phyloP scores from a whole-genome alignment of 2,329 filamentous ascomycete genomes.

The Pochonia chlamydosporia region DNA sequence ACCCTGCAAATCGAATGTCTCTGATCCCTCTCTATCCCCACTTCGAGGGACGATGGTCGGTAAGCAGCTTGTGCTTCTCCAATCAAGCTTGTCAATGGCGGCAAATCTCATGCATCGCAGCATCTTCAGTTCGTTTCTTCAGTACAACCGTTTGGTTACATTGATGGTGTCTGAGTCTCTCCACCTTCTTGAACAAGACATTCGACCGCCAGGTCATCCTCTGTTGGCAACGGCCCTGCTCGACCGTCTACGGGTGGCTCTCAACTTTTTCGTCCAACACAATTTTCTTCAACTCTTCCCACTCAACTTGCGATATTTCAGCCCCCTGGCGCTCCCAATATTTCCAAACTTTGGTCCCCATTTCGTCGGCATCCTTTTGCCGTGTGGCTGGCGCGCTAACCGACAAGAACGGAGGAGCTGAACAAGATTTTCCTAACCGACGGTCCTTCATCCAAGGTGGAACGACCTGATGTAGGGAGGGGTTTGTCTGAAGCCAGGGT shows the following conservation, averaged over 20 bases:
- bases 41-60: not conserved
- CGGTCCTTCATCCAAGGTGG: not conserved
- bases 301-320: not conserved
- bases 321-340: not conserved
- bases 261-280: too few relatives aligned
- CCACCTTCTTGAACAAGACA: too few relatives aligned
- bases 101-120: too few relatives aligned
- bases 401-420: not conserved
- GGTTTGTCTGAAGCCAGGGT: not conserved
- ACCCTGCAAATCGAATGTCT: too few relatives aligned
- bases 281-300: too few relatives aligned
- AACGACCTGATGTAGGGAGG: not conserved
- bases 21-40: not conserved
- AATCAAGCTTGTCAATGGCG: not conserved
- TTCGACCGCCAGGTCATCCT: too few relatives aligned
- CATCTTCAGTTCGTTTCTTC: too few relatives aligned
- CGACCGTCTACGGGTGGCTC: too few relatives aligned
- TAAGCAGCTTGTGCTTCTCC: not conserved
- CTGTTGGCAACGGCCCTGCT: too few relatives aligned
- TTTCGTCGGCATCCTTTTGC: not conserved
- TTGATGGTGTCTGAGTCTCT: too few relatives aligned
- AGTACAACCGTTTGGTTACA: too few relatives aligned
- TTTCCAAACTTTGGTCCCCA: not conserved
- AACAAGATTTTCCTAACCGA: not conserved
- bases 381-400: conserved; percentile 5